Evolutionary conservation across 371 early-diverging fungal species (phyloP).

Genomic region (Apophysomyces variabilis): DNA sequence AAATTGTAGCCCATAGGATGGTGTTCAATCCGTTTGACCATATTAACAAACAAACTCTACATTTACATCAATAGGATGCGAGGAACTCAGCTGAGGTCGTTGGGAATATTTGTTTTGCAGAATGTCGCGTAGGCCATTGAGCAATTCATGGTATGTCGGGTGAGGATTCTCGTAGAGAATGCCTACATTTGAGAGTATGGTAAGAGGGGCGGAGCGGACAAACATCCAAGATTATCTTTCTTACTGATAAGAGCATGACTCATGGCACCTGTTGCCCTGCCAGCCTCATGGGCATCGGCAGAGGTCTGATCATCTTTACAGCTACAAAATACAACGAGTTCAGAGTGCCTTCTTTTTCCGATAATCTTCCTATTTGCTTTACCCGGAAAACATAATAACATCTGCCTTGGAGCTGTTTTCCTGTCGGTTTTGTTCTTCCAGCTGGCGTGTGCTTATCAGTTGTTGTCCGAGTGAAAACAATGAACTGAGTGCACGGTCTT

Average conservation of each 20-base stretch:
- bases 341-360: not conserved
- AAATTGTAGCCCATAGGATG: not conserved
- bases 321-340: not conserved
- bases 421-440: conserved; percentile 39
- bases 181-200: conserved; percentile 14
- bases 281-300: conserved; percentile 74
- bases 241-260: conserved; percentile 71
- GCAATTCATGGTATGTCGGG: conserved; percentile 32
- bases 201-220: not conserved
- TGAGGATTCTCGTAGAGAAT: conserved; percentile 30
- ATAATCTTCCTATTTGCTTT: conserved; percentile 11
- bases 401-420: conserved; percentile 69
- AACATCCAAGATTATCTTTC: not conserved
- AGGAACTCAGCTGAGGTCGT: conserved; percentile 33
- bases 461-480: conserved; percentile 48
- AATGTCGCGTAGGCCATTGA: conserved; percentile 34
- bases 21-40: not conserved
- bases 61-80: conserved; percentile 37
- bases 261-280: conserved; percentile 83
- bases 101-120: conserved; percentile 31
- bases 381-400: conserved; percentile 82
- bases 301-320: conserved; percentile 91
- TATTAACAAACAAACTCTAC: conserved; percentile 33
- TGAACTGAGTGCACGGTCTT: conserved; percentile 42
- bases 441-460: conserved; percentile 36